A percentile compares a stretch with the other conserved stretches of the same genome.
These are phyloP conservation scores for Leishmania amazonensis DNA, from an alignment of 208 protist genomes.

Conservation along the genomic window DNA sequence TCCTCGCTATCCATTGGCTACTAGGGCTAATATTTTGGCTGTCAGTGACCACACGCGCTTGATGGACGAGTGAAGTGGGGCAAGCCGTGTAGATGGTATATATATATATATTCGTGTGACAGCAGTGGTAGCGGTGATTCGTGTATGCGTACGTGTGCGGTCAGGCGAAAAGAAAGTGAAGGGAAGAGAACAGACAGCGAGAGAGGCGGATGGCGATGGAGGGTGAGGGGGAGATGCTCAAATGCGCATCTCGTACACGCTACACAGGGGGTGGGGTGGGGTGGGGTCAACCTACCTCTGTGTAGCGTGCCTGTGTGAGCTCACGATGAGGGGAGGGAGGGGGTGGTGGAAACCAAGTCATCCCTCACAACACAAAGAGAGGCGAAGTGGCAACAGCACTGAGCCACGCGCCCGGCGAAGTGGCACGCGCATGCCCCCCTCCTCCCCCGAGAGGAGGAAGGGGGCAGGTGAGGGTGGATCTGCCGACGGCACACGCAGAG, in stretches of 20 bases:
- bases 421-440: background rate
- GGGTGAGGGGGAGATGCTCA: background rate
- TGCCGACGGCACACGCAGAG: background rate
- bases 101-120: background rate
- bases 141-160: background rate
- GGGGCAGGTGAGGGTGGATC: background rate
- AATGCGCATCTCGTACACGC: background rate
- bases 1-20: constrained; percentile 12
- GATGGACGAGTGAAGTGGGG: background rate
- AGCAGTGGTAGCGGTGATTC: background rate
- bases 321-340: background rate
- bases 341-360: background rate
- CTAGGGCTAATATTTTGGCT: background rate
- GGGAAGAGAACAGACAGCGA: background rate
- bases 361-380: constrained; percentile 22
- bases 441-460: background rate
- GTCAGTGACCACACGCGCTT: background rate
- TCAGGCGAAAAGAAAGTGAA: background rate
- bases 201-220: background rate
- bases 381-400: background rate
- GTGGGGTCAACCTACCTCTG: background rate
- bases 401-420: background rate
- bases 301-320: background rate
- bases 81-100: background rate
- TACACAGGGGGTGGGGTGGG: background rate